Conservation (phyloP, 2,329 filamentous ascomycete genomes). For the Gyromitra esculenta region DNA sequence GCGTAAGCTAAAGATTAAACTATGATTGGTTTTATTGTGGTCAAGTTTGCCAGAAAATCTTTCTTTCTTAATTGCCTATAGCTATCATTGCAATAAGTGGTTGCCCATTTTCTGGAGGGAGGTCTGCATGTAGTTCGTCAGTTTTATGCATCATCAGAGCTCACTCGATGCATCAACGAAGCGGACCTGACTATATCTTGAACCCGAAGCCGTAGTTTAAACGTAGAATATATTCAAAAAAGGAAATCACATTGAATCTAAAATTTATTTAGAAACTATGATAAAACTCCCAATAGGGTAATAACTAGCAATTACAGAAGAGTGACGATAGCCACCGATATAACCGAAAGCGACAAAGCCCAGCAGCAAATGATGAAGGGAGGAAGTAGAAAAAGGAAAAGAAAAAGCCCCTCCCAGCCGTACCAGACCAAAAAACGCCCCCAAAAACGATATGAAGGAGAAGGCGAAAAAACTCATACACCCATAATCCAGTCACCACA, state of each 20-base stretch:
- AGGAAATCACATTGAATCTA: constrained; percentile 16
- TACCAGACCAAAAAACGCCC: constrained; percentile 28
- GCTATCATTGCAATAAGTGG: too few species aligned
- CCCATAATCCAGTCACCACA: background rate
- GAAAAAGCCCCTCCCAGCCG: constrained; percentile 10
- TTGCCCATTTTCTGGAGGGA: too few species aligned
- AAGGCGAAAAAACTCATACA: constrained; percentile 1
- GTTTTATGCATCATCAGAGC: background rate
- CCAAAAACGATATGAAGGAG: constrained; percentile 5
- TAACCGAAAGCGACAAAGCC: background rate
- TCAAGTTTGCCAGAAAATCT: too few species aligned
- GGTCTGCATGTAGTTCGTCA: background rate
- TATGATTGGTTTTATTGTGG: too few species aligned
- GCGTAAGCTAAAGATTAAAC: too few species aligned
- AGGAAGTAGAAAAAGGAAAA: background rate
- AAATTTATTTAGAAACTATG: constrained; percentile 29
- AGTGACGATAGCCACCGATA: background rate
- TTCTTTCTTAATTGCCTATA: too few species aligned
- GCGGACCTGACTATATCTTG: background rate
- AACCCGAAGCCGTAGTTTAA: background rate
- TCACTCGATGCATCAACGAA: constrained; percentile 8
- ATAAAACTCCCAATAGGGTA: background rate
- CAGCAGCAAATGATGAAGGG: background rate
- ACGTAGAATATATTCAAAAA: background rate
- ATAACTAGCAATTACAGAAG: too few species aligned